phyloP scores from a whole-genome alignment of 2,329 filamentous ascomycete species.

The Blumeria graminis region DNA sequence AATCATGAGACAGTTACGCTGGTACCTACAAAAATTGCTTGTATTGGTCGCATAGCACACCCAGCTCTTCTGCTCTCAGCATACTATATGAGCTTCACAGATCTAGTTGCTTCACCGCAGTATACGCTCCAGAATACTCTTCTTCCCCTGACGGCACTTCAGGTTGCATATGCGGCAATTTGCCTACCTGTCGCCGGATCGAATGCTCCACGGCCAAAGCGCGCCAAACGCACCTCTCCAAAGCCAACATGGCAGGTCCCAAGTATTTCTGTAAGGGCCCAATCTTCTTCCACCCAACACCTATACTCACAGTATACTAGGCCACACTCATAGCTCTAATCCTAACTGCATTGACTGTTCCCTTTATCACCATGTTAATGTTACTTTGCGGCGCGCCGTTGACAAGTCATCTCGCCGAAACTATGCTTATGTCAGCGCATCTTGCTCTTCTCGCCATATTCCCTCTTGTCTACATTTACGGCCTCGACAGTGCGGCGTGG shows the following conservation, averaged over 20 bases:
- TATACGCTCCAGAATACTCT: slow-evolving; percentile 35
- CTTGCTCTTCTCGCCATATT: slow-evolving; percentile 56
- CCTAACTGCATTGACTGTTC: slow-evolving; percentile 23
- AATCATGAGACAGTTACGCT: too few species aligned
- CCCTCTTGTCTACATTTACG: slow-evolving; percentile 67
- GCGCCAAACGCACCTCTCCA: neutral
- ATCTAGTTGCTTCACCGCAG: slow-evolving; percentile 46
- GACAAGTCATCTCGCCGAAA: slow-evolving; percentile 57
- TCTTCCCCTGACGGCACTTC: slow-evolving; percentile 36
- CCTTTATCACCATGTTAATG: slow-evolving; percentile 29
- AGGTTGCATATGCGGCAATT: slow-evolving; percentile 34
- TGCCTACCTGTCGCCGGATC: slow-evolving; percentile 39
- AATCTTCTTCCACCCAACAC: neutral
- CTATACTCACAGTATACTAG: slow-evolving; percentile 18
- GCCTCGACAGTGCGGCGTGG: slow-evolving; percentile 51
- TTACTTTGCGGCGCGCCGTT: slow-evolving; percentile 83
- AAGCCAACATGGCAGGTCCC: neutral
- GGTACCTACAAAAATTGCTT: slow-evolving; percentile 17
- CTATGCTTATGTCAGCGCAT: slow-evolving; percentile 57
- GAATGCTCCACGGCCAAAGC: slow-evolving; percentile 11
- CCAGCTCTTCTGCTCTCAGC: slow-evolving; percentile 40
- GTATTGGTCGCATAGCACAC: slow-evolving; percentile 38
- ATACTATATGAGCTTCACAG: slow-evolving; percentile 36
- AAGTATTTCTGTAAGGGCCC: neutral
- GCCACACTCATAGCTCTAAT: slow-evolving; percentile 46